Conservation (phyloP, 257 asterid species). For the Cynanchum wilfordii region DNA sequence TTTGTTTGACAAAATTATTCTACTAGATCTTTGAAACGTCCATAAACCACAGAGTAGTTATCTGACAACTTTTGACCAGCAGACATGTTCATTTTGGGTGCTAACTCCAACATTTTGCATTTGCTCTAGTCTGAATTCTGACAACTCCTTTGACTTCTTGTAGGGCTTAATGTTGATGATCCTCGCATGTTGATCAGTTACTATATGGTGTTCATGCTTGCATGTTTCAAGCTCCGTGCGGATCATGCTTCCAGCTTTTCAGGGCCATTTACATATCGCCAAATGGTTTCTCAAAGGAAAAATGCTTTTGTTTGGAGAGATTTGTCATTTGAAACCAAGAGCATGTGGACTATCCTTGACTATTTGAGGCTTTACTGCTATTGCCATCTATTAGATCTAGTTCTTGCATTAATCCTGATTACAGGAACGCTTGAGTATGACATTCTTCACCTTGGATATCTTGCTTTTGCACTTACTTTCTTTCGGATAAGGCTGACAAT, state of each 20-base stretch:
- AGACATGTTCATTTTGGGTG: neutral
- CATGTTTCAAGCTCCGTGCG: conserved; percentile 90
- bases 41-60: neutral
- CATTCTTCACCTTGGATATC: conserved; percentile 95
- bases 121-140: conserved; percentile 9
- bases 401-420: conserved; percentile 76
- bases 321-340: conserved; percentile 89
- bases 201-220: conserved; percentile 77
- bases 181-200: conserved; percentile 91
- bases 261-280: conserved; percentile 67
- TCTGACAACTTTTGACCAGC: neutral
- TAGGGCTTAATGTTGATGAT: conserved; percentile 90
- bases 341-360: conserved; percentile 98
- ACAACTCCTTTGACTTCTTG: conserved; percentile 19
- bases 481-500: conserved; percentile 91
- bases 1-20: neutral
- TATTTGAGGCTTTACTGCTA: conserved; percentile 96
- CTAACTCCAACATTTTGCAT: neutral
- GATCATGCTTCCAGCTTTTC: conserved; percentile 70
- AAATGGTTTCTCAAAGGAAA: conserved; percentile 82
- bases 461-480: conserved; percentile 88
- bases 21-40: neutral
- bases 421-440: conserved; percentile 97
- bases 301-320: conserved; percentile 92
- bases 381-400: conserved; percentile 97